Evolutionary conservation across 1,284 basidiomycete genomes (phyloP), one percentile per base, ranked within the genome.

Genomic region (Mycosarcoma maydis): DNA sequence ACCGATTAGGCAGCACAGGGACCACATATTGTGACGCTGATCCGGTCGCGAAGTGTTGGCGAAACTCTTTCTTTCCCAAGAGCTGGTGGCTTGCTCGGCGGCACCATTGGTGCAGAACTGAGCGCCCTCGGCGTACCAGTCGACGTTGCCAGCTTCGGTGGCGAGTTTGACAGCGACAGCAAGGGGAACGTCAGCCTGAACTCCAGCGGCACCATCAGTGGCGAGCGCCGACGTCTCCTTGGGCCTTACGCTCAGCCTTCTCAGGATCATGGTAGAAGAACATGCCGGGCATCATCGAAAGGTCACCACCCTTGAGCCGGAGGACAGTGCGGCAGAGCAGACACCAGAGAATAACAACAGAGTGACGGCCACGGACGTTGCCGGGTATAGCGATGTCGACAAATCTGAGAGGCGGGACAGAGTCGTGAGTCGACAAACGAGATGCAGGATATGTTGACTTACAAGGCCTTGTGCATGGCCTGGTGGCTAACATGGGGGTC

Each of bases 181-280:
- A 47, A 66, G 68, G 53, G 67, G 67, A 40, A 70, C 67, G 48
- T 70, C 67, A 85, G 78, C 83, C 89, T 90, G 88, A 38, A 87
- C 86, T 73, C 88, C 89, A 80, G 92, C 87, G 68, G 92, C 91
- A 32, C 59, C 59, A 33, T 56, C 67, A 40, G 64, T 59, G 37
- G 57, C 45, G 45, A 59, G 66, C 51, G 72, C 77, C 41, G 64
- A 67, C 46, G 75, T 76, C 50, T 73, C 57, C 62, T 73, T 61
- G 40, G 73, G 91, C 89, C 85, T 97, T 94, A 85, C 91, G 92
- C 89, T 97, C 94, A 77, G 96, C 90, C 86, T 98, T 94, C 84
- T 98, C 94, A 68, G 95, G 94, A 86, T 98, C 95, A 82, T 95
- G 92, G 90, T 98, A 98, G 90, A 98, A 98, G 92, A 97, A 98